Evolutionary conservation across 2,329 filamentous ascomycete species (phyloP).

Genomic region (Graphiopsis chlorocephala): DNA sequence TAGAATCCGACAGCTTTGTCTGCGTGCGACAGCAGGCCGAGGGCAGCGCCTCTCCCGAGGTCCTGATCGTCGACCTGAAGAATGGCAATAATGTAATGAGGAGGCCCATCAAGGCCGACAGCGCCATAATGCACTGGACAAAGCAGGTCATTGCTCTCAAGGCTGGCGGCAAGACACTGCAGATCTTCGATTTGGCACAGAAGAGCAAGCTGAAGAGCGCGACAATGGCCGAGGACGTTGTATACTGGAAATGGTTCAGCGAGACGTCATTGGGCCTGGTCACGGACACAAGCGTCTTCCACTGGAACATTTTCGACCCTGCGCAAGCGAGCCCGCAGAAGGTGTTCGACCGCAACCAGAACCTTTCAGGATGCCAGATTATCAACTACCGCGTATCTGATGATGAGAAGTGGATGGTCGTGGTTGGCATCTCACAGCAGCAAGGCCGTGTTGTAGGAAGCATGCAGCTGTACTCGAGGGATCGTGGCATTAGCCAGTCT

Average conservation of each 20-base stretch:
- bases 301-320: conserved; percentile 95
- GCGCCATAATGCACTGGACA: conserved; percentile 98
- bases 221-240: conserved; percentile 93
- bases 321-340: conserved; percentile 78
- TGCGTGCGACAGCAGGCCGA: conserved; percentile 94
- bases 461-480: conserved; percentile 96
- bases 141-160: conserved; percentile 95
- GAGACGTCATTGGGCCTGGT: conserved; percentile 84
- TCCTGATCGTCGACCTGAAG: conserved; percentile 97
- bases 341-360: conserved; percentile 90
- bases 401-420: conserved; percentile 97
- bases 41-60: conserved; percentile 80
- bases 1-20: conserved; percentile 96
- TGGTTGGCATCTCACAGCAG: conserved; percentile 92
- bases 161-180: conserved; percentile 87
- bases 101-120: conserved; percentile 96
- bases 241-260: conserved; percentile 99
- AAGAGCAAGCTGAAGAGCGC: conserved; percentile 97
- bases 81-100: conserved; percentile 94
- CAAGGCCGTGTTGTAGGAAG: conserved; percentile 90
- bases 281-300: conserved; percentile 86
- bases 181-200: conserved; percentile 91
- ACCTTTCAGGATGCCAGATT: conserved; percentile 89
- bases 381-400: conserved; percentile 98
- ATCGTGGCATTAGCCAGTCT: conserved; percentile 93